Conservation (phyloP, 352 stramenopile species). For the Plasmopara halstedii region DNA sequence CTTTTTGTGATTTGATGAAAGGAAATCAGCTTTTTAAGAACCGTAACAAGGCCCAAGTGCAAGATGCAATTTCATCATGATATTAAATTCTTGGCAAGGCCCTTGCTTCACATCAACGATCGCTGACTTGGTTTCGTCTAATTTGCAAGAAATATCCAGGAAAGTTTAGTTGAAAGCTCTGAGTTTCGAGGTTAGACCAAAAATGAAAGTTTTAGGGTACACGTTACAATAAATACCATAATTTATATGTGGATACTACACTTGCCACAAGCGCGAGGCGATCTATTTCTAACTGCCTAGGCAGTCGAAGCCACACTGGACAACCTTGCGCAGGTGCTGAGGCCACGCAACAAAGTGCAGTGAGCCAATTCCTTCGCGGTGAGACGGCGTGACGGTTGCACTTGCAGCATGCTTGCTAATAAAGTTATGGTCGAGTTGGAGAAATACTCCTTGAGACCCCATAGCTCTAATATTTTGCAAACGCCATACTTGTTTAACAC, state of each 20-base stretch:
- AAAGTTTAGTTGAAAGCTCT: no score
- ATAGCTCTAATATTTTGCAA: constrained; percentile 48
- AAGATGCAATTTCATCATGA: no score
- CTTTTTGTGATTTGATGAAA: no score
- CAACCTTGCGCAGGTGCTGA: background rate
- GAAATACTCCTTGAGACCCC: constrained; percentile 31
- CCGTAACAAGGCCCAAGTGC: no score
- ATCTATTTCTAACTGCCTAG: background rate
- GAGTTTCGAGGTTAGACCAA: no score
- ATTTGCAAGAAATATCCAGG: no score
- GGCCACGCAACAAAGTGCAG: constrained; percentile 9
- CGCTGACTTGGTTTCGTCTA: no score
- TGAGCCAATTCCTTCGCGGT: constrained; percentile 27
- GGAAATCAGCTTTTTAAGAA: no score
- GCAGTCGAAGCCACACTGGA: background rate
- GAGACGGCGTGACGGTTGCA: constrained; percentile 30
- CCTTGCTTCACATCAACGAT: no score
- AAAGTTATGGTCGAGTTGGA: constrained; percentile 29
- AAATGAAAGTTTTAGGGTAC: no score
- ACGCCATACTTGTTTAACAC: constrained; percentile 46
- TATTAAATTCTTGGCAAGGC: no score
- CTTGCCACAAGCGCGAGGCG: background rate
- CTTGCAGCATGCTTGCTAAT: constrained; percentile 39
- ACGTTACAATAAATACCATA: background rate
- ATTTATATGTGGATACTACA: background rate